Evolutionary conservation across 1,284 basidiomycete species (phyloP), one percentile per base, ranked within the genome.

Genomic region (Jaminaea rosea): DNA sequence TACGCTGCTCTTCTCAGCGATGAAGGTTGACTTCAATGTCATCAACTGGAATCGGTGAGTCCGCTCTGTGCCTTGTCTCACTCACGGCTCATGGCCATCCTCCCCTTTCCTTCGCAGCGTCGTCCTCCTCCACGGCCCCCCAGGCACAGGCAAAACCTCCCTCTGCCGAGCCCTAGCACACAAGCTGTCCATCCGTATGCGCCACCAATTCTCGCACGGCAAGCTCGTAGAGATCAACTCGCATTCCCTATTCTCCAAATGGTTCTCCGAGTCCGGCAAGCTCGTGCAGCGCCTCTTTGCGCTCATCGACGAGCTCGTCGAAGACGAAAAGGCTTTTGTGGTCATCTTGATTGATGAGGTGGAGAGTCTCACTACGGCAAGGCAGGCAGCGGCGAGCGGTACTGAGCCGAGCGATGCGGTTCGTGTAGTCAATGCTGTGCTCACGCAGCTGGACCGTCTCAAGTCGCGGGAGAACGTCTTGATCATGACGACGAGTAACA

Each of bases 341-440:
- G 84, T 96, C 1, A 88, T 99, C 15, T 80, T 99, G 36, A 98
- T 99, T 48, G 92, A 98, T 75, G 93, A 99, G 75, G 92, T 99
- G 2, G 93, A 99, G 75, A 90, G 86, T 8, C 75, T 99, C 55
- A 97, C 94, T 0, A 87, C 90, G 45, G 91, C 93, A 1, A 79
- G 94, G 68, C 87, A 87, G 8, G 87, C 88, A n/a, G 89, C 91
- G 0, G 87, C 92, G 81, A 84, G 85, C 13, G 91, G 91, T 1
- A 89, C 85, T 23, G 93, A 99, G 72, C 94, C 93, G 1, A 87
- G 86, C 3, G 94, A 99, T 73, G 90, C 91, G n/a, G 75, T 99
- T 24, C 78, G 93, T 32, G 92, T 97, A 7, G 94, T 99, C 39
- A 98, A 98, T 73, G 94, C 94, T 0, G 81, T 99, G 1, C 79